Base-by-base conservation (phyloP, 805 yeast species). In the Zygosaccharomyces kombuchaensis region DNA sequence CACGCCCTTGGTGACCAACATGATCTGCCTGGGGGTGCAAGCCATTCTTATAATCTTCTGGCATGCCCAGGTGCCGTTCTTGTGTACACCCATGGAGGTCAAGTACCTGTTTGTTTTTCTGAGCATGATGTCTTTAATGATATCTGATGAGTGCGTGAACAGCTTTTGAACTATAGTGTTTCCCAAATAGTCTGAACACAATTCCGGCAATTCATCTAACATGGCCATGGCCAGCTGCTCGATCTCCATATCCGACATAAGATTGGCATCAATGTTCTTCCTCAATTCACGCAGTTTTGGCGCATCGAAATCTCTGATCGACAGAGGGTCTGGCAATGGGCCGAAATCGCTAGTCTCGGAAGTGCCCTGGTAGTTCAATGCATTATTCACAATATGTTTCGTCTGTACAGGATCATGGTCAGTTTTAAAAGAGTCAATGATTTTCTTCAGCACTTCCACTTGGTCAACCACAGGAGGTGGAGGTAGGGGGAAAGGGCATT, bases 11-110 rank as follows among this genome's bases (percentile, higher is more conserved):
- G 83, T 81, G 36, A 93, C 85, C 40, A 84, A 62, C 55, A 73
- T 68, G 63, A 79, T 83, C 57, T 81, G 87, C 40, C 78, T 74
- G 36, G 74, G 80, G 40, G 80, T 80, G 51, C 74, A 67, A 3
- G 88, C 84, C 36, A 82, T 81, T 53, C 81, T 84, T 55, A 93
- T 89, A 66, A 93, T 83, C 66, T 91, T 93, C 66, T 93, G 99
- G 19, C 96, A 95, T 1, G 97, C 98, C 99, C 99, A 93, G 4
- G 99, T 93, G 51, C 99, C 99, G 65, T 93, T 93, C 61, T 93
- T 93, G 69, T 93, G 99, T 45, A 88, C 83, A 56, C 97, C 93
- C 74, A 91, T 84, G 56, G 88, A 95, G 1, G 96, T 87, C 52
- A 93, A 71, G 59, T 76, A 87, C 22, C 90, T 95, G 3, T 84